Percentiles rank a stretch among this genome's conserved stretches.
phyloP scores from a whole-genome alignment of 140 eudicot species.

The Anethum foeniculum region DNA sequence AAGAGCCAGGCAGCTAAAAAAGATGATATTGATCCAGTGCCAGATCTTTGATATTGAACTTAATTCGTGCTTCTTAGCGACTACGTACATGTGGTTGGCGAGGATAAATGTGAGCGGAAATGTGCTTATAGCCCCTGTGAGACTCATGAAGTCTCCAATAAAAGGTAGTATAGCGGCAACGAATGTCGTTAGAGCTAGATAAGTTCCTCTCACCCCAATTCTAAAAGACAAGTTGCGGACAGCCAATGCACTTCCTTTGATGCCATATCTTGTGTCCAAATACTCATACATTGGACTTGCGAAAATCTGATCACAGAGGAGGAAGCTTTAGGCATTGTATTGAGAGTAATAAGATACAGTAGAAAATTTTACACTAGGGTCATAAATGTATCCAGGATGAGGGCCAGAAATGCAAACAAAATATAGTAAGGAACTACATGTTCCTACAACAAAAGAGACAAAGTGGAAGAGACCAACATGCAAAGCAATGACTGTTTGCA shows the following conservation, averaged over 20 bases:
- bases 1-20: slow-evolving; percentile 49
- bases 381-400: neutral
- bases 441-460: neutral
- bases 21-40: slow-evolving; percentile 84
- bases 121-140: slow-evolving; percentile 82
- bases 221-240: slow-evolving; percentile 48
- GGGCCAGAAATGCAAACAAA: neutral
- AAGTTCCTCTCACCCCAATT: slow-evolving; percentile 69
- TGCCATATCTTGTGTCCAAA: slow-evolving; percentile 62
- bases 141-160: slow-evolving; percentile 94
- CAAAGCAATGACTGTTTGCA: slow-evolving; percentile 70
- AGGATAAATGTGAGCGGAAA: slow-evolving; percentile 91
- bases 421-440: neutral
- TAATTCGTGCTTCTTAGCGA: slow-evolving; percentile 46
- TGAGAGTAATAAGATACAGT: neutral
- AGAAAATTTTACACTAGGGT: neutral
- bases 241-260: slow-evolving; percentile 63
- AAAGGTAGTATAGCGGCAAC: slow-evolving; percentile 78
- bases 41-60: slow-evolving; percentile 38
- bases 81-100: slow-evolving; percentile 83
- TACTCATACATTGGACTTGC: slow-evolving; percentile 98
- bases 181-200: slow-evolving; percentile 47
- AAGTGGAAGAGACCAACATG: slow-evolving; percentile 39
- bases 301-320: slow-evolving; percentile 48
- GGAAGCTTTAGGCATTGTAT: neutral